Evolutionary conservation across 2,329 filamentous ascomycete genomes (phyloP), one percentile per base, ranked within the genome.

Genomic region (Tolypocladium tropicale): DNA sequence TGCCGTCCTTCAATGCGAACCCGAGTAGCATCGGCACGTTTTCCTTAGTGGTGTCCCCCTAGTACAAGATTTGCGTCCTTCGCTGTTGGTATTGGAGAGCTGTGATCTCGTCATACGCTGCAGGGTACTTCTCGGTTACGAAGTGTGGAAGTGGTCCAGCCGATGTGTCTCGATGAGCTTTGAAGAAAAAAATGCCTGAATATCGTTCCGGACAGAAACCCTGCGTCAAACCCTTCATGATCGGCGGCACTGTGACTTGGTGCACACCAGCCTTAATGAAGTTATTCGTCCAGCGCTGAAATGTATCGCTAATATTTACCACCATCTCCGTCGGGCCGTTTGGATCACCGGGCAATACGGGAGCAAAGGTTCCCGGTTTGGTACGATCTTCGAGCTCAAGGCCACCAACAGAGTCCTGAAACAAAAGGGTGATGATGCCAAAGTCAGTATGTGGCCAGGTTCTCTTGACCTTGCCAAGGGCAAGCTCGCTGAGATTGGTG

Each of bases 311-410:
- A n/a, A 69, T 63, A 55, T 70, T 70, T 43, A 73, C 61, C 16
- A 70, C 58, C 23, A 73, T 62, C 53, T 72, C 52, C 2, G 52
- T 53, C 28, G 34, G 34, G 36, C 52, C 12, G 2, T 37, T 39
- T 1, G 53, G 53, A 9, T 65, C 64, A 68, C 67, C 53, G 68
- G 70, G 57, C 9, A 56, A 53, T 9, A 61, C 61, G 4, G 61
- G 55, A 30, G 72, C 58, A 33, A 53, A 53, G 3, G 52, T 53
- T 14, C 52, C 52, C 2, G 36, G 52, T 2, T 53, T 28, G 9
- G 64, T 74, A 77, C 65, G 65, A 41, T 76, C 66, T 41, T 74
- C 67, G 14, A 78, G 74, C 58, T 78, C 69, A 11, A 78, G 62
- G 2, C 74, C 76, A 14, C 72, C 70, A 50, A 70, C 62, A 2